These are phyloP conservation scores for Piromyces finnis DNA, from an alignment of 192 early-diverging fungal species.

Conservation along the genomic window DNA sequence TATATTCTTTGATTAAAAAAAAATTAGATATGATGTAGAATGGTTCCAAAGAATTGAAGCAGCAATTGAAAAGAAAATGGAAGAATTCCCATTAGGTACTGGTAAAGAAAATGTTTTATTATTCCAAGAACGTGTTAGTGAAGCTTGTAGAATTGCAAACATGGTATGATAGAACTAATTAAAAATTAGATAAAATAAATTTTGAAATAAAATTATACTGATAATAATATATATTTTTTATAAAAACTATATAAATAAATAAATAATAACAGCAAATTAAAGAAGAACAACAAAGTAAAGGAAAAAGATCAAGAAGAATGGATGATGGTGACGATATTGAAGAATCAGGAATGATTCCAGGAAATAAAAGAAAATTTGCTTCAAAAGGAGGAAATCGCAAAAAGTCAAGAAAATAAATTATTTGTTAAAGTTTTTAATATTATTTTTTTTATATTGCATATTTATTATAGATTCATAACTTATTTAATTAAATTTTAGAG, in stretches of 20 bases:
- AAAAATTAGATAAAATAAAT: neutral
- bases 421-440: too few relatives aligned
- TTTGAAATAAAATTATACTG: too few relatives aligned
- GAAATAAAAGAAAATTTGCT: neutral
- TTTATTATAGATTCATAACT: too few relatives aligned
- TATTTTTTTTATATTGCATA: too few relatives aligned
- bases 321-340: neutral
- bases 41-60: constrained; percentile 85
- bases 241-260: neutral
- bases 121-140: constrained; percentile 82
- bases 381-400: neutral
- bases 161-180: constrained; percentile 19
- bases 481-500: too few relatives aligned
- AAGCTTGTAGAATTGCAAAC: constrained; percentile 72
- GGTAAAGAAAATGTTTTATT: constrained; percentile 73
- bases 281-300: neutral
- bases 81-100: constrained; percentile 47
- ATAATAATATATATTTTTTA: too few relatives aligned
- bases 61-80: constrained; percentile 71
- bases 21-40: constrained; percentile 91
- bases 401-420: neutral
- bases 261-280: neutral
- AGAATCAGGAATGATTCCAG: neutral
- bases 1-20: too few relatives aligned
- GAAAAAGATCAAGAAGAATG: neutral